These are phyloP conservation scores for Wickerhamiella qilinensis DNA, from an alignment of 805 yeast species.

Conservation along the genomic window DNA sequence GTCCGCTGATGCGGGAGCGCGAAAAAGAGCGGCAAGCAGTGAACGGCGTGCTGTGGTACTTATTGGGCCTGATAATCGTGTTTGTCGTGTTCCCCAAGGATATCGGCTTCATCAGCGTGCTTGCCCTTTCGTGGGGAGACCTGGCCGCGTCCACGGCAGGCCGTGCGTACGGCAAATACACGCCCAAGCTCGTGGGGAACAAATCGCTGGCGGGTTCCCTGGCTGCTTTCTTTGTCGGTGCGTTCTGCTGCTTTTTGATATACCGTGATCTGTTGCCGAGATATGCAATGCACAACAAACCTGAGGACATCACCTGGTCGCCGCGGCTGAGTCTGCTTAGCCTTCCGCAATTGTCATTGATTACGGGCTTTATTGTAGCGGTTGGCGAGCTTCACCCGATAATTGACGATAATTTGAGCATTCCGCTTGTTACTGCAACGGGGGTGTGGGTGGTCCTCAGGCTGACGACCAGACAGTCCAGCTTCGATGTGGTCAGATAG, in stretches of 20 bases:
- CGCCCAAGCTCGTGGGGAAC: constrained; percentile 56
- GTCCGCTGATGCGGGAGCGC: constrained; percentile 70
- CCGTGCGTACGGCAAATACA: constrained; percentile 64
- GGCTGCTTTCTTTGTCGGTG: constrained; percentile 72
- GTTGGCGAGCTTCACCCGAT: constrained; percentile 72
- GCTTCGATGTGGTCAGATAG: neutral
- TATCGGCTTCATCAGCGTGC: constrained; percentile 55
- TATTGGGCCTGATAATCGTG: constrained; percentile 61
- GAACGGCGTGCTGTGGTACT: constrained; percentile 82
- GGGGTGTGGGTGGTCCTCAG: constrained; percentile 38
- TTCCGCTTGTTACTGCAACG: constrained; percentile 70
- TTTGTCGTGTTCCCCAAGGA: constrained; percentile 65
- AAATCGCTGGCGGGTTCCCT: constrained; percentile 83
- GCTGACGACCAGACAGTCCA: neutral
- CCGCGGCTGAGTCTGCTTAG: constrained; percentile 41
- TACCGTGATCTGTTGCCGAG: constrained; percentile 62
- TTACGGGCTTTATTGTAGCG: constrained; percentile 72
- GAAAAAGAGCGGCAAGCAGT: constrained; percentile 41
- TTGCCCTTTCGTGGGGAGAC: constrained; percentile 89
- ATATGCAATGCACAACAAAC: constrained; percentile 36
- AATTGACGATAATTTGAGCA: constrained; percentile 87
- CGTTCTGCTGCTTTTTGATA: constrained; percentile 42
- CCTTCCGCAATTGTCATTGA: constrained; percentile 35
- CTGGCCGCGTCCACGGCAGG: constrained; percentile 95
- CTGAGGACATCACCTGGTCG: constrained; percentile 51